These are phyloP conservation scores for Annulohypoxylon truncatum DNA, from an alignment of 2,329 filamentous ascomycete genomes.

Conservation along the genomic window DNA sequence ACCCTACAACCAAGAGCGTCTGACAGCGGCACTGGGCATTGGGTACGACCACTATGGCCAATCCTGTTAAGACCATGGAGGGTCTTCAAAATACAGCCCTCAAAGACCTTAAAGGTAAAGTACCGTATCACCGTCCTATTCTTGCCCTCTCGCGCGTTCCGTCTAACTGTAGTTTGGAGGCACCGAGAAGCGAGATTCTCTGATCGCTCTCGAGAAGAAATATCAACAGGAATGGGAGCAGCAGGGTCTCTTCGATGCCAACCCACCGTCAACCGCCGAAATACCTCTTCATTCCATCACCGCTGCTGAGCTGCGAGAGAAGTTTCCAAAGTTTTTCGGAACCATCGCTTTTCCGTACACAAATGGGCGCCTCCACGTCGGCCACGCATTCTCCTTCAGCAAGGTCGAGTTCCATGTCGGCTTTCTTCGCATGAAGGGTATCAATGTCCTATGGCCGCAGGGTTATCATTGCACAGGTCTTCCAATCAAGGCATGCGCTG, in stretches of 20 bases:
- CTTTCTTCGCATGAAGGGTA: conserved; percentile 90
- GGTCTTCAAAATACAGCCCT: conserved; percentile 37
- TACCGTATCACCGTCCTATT: not conserved
- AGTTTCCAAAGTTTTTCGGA: conserved; percentile 93
- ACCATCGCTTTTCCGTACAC: conserved; percentile 59
- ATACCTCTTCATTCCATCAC: conserved; percentile 80
- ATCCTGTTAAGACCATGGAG: conserved; percentile 33
- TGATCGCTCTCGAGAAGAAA: conserved; percentile 88
- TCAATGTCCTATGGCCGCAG: conserved; percentile 86
- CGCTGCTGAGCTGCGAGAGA: conserved; percentile 78
- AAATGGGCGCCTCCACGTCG: conserved; percentile 90
- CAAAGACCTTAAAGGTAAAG: conserved; percentile 41
- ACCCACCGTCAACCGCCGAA: conserved; percentile 84
- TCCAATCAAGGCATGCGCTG: conserved; percentile 96
- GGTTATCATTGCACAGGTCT: conserved; percentile 98
- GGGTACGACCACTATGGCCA: conserved; percentile 31
- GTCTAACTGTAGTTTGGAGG: conserved; percentile 25
- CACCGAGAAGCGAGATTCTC: conserved; percentile 87
- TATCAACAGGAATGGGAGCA: conserved; percentile 90
- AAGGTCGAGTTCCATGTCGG: conserved; percentile 95
- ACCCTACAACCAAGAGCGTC: conserved; percentile 1
- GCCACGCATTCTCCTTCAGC: conserved; percentile 89
- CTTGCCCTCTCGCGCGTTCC: not conserved
- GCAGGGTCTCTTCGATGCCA: conserved; percentile 81
- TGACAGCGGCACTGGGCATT: not conserved